Percentiles rank a stretch among this genome's conserved stretches.
phyloP scores from a whole-genome alignment of 169 alveolate genomes.

The Cryptosporidium sp. region DNA sequence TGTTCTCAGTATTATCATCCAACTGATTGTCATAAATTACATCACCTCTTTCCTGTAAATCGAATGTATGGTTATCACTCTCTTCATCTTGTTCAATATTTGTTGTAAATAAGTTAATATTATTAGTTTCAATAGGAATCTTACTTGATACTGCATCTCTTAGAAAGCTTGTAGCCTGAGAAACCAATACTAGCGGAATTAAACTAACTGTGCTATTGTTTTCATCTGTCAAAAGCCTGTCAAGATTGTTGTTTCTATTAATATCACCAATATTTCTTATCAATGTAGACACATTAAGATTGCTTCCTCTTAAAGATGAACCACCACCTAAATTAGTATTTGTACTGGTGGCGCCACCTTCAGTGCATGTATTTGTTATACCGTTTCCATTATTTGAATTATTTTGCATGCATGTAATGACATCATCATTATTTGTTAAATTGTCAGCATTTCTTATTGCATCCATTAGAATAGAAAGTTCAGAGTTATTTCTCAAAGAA shows the following conservation, averaged over 20 bases:
- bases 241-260: conserved; percentile 10
- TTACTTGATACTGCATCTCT: conserved; percentile 30
- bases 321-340: background rate
- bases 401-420: background rate
- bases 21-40: background rate
- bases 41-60: background rate
- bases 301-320: conserved; percentile 11
- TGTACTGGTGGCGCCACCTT: background rate
- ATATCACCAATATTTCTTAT: conserved; percentile 65
- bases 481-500: conserved; percentile 42
- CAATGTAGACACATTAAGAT: conserved; percentile 34
- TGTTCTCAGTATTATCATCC: background rate
- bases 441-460: conserved; percentile 25
- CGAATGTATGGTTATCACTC: background rate
- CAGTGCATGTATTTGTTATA: background rate
- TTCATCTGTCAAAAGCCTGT: conserved; percentile 11
- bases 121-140: conserved; percentile 16
- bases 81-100: background rate
- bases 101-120: conserved; percentile 11
- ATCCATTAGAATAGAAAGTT: conserved; percentile 14
- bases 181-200: conserved; percentile 33
- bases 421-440: background rate
- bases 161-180: conserved; percentile 24
- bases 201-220: conserved; percentile 14
- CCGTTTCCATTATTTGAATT: background rate